Evolutionary conservation across 345 rosid species (phyloP), one percentile per base, ranked within the genome.

Genomic region (Brassica rapa): DNA sequence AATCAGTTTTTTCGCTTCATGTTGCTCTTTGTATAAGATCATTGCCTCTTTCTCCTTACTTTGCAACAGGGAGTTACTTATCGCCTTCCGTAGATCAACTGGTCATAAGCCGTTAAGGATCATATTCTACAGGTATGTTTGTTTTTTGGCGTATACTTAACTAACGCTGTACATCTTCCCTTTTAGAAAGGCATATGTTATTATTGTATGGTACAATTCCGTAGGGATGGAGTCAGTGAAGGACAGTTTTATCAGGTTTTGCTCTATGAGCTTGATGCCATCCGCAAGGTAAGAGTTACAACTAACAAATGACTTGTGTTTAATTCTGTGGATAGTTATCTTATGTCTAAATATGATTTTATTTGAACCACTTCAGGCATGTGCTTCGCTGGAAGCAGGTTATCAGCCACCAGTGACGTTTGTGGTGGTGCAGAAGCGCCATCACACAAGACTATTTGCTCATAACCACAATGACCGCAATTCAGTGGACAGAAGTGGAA

Each of bases 381-480:
- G 98, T 78, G 96, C 96, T 39, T 93, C 99, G 30, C 77, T 96
- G 79, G 99, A 93, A 83, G 93, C 99, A 27, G 93, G 90, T 73
- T 96, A 96, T 88, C 98, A 96, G 89, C 99, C 99, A 65, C 92
- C 97, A 1, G 99, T 96, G 57, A 96, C 99, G 9, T 96, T 96
- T 84, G 97, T 93, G 55, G 99, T 96, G 73, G 99, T 96, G 77
- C 99, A 96, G 84, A 96, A 96, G 85, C 96, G 99, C 41, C 99
- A 93, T 70, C 99, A 96, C 85, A 96, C 99, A 3, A 89, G 99
- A 81, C 86, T 96, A 82, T 96, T 96, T 79, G 97, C 99, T 49
- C 87, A 89, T 69, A 84, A 91, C 76, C 98, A 96, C 68, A 65
- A 60, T 32, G 96, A 96, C 65, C 88, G 90, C 14, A 81, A 80